Evolutionary conservation across 108 stramenopile species (phyloP), one percentile per base, ranked within the genome.

Genomic region (Nitzschia inconspicua): DNA sequence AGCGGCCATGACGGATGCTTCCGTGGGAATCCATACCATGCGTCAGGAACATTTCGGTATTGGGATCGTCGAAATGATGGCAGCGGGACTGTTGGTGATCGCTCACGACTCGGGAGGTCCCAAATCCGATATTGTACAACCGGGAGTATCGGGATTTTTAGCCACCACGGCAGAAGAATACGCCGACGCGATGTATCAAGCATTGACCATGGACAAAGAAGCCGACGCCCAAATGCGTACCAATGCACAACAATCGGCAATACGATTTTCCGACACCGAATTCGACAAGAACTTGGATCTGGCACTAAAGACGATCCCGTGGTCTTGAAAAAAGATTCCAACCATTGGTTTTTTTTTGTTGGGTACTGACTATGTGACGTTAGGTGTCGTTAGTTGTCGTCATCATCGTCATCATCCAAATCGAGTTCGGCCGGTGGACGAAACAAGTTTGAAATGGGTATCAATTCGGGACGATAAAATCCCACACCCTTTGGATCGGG

Each of bases 21-120:
- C 76, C 22, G 74, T 98, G 13, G 99, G 99, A 4, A 69, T 99
- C n/a, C 99, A 99, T 71, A 98, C 97, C 18, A 99, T 99, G 99
- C 95, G 97, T 86, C 96, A 96, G 57, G 99, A 99, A 65, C 99
- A 99, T 79, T 99, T 99, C 74, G 99, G 99, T n/a, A 99, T 99
- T 63, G 95, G 95, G 11, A 94, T 98, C 26, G 99, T 99, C 57
- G 99, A 99, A 75, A 96, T 96, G 91, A 89, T 94, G 90, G 96
- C 98, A 3, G 95, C 99, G 3, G 98, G 98, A n/a, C 42, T 97
- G 63, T 63, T 98, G 5, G 75, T 82, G 0, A 72, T 98, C 7
- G 99, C 99, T 4, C 99, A 99, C 68, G 60, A 95, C 49, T 93
- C 90, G 11, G 99, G 99, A 47, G 99, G 99, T 0, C 99, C 99